A percentile compares a stretch with the other conserved stretches of the same genome.
phyloP scores from a whole-genome alignment of 257 asterid species.

The Buddleja alternifolia region DNA sequence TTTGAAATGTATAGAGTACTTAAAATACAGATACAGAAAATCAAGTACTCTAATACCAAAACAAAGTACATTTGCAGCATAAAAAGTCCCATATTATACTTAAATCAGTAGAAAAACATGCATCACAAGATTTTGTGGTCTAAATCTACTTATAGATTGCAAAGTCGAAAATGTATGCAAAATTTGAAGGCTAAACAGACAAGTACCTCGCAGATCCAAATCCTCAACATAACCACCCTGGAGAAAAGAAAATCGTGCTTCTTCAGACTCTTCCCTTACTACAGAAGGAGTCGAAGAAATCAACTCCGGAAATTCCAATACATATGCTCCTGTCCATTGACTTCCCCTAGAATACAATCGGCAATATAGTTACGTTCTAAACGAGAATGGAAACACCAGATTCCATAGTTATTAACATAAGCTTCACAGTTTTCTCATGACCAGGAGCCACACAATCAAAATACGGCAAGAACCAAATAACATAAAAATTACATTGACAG shows the following conservation, averaged over 20 bases:
- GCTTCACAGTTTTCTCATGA: background rate
- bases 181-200: constrained; percentile 24
- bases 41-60: background rate
- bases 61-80: background rate
- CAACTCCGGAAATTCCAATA: constrained; percentile 74
- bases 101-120: background rate
- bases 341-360: constrained; percentile 64
- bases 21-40: background rate
- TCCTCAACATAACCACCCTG: constrained; percentile 88
- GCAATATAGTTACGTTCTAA: constrained; percentile 17
- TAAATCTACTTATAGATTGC: background rate
- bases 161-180: background rate
- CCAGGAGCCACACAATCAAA: background rate
- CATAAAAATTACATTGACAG: background rate
- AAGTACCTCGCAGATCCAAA: constrained; percentile 62
- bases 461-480: background rate
- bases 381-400: background rate
- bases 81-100: no score
- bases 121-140: background rate
- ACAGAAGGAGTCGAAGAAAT: constrained; percentile 56
- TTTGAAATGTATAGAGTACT: background rate
- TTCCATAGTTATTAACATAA: background rate
- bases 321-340: constrained; percentile 87
- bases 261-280: constrained; percentile 49
- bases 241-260: constrained; percentile 92